phyloP scores from a whole-genome alignment of 2,329 filamentous ascomycete species.

The Hymenoscyphus salicellus region DNA sequence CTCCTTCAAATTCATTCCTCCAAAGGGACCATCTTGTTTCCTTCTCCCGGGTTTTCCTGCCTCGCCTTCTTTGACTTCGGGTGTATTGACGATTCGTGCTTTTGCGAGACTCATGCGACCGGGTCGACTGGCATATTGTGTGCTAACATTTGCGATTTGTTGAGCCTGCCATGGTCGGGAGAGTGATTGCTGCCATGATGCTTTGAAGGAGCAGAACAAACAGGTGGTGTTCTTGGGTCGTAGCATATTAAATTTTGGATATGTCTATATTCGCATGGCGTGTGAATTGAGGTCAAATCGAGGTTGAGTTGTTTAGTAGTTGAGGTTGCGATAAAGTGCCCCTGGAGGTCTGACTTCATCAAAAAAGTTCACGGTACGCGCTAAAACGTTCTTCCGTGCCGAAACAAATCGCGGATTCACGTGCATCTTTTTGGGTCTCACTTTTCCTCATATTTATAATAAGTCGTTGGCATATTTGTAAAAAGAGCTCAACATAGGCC shows the following conservation, averaged over 20 bases:
- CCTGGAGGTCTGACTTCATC: background rate
- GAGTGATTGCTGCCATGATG: constrained; percentile 12
- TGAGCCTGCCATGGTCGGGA: constrained; percentile 23
- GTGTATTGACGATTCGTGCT: constrained; percentile 23
- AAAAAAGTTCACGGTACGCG: background rate
- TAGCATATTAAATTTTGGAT: constrained; percentile 24
- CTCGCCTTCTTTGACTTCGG: constrained; percentile 10
- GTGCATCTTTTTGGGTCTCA: background rate
- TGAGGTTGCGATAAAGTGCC: background rate
- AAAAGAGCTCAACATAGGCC: background rate
- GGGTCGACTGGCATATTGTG: constrained; percentile 27
- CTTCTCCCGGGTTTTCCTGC: constrained; percentile 36
- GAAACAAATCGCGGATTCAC: background rate
- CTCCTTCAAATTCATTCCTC: constrained; percentile 55
- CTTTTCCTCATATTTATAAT: background rate
- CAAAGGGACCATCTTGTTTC: constrained; percentile 52
- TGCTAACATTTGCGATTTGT: constrained; percentile 30
- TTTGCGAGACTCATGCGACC: constrained; percentile 31
- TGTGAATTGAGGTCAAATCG: background rate
- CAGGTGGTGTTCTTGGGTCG: constrained; percentile 29
- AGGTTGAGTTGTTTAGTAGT: background rate
- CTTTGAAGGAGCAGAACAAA: constrained; percentile 31
- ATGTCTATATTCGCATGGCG: constrained; percentile 15
- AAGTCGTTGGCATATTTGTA: background rate
- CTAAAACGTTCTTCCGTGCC: background rate